Percentiles rank a stretch among this genome's conserved stretches.
phyloP scores from a whole-genome alignment of 768 basidiomycete genomes.

The Strobilomyces dryophilus region DNA sequence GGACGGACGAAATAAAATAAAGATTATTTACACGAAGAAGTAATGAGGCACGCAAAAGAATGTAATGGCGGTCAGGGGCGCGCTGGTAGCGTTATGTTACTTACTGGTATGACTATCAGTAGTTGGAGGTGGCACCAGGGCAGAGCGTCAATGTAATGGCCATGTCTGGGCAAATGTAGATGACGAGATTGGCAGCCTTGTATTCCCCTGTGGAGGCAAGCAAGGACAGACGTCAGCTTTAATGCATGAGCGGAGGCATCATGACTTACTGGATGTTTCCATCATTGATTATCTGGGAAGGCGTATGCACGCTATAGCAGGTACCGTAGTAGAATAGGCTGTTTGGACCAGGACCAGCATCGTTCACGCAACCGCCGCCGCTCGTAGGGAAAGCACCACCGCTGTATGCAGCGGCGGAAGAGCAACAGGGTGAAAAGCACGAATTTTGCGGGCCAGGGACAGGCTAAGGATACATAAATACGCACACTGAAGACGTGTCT shows the following conservation, averaged over 20 bases:
- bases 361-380: slow-evolving; percentile 26
- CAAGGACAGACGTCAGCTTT: neutral
- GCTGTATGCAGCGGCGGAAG: slow-evolving; percentile 24
- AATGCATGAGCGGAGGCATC: neutral
- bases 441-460: slow-evolving; percentile 25
- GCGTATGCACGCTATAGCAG: slow-evolving; percentile 31
- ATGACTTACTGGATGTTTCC: slow-evolving; percentile 23
- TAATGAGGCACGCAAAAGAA: too few species aligned
- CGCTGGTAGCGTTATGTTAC: too few species aligned
- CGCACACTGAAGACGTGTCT: neutral
- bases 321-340: slow-evolving; percentile 27
- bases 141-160: slow-evolving; percentile 30
- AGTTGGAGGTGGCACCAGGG: slow-evolving; percentile 21
- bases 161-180: slow-evolving; percentile 25
- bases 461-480: slow-evolving; percentile 17
- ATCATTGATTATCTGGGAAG: slow-evolving; percentile 32
- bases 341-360: slow-evolving; percentile 29
- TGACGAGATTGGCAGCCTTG: slow-evolving; percentile 27
- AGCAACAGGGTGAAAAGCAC: slow-evolving; percentile 30
- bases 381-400: slow-evolving; percentile 26
- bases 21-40: too few species aligned
- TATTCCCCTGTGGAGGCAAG: slow-evolving; percentile 16
- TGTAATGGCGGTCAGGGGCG: too few species aligned
- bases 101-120: neutral
- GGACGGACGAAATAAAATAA: too few species aligned